Conservation (phyloP, 1,284 basidiomycete genomes). For the Cystobasidium pallidum region DNA sequence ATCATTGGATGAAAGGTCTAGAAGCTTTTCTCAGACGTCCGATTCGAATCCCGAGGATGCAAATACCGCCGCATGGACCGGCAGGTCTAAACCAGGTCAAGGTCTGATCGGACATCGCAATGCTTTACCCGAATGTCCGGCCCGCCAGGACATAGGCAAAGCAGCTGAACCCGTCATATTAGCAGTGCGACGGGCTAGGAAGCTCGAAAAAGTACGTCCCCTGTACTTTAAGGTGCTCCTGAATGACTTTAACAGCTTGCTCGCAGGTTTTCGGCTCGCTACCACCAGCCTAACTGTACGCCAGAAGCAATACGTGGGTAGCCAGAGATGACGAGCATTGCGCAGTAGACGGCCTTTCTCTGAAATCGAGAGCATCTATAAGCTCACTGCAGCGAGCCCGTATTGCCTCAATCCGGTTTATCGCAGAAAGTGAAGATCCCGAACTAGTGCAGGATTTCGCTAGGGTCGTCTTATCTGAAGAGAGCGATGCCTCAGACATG, state of each 20-base stretch:
- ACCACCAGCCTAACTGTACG: conserved; percentile 32
- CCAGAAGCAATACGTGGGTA: not conserved
- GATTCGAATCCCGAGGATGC: not conserved
- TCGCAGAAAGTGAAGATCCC: conserved; percentile 32
- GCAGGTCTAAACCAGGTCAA: not conserved
- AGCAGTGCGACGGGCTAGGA: conserved; percentile 35
- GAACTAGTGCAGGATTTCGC: conserved; percentile 31
- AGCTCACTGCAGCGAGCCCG: conserved; percentile 11
- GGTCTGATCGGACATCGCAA: not conserved
- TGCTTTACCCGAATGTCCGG: not conserved
- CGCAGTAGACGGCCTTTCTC: conserved; percentile 4
- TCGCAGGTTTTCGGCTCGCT: conserved; percentile 38
- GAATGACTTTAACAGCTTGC: too few relatives aligned
- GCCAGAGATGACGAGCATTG: not conserved
- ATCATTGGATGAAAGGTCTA: conserved; percentile 8
- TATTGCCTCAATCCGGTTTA: conserved; percentile 23
- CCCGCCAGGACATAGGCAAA: conserved; percentile 8
- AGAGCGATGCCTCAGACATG: conserved; percentile 24
- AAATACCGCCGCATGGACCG: not conserved
- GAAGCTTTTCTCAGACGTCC: not conserved
- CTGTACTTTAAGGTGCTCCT: not conserved
- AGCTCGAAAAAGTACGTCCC: conserved; percentile 32
- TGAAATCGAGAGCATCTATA: conserved; percentile 1
- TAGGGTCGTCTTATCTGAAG: conserved; percentile 27
- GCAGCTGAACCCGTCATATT: conserved; percentile 31